Conservation (phyloP, 139 green algal genomes). For the Gonium pectorale region DNA sequence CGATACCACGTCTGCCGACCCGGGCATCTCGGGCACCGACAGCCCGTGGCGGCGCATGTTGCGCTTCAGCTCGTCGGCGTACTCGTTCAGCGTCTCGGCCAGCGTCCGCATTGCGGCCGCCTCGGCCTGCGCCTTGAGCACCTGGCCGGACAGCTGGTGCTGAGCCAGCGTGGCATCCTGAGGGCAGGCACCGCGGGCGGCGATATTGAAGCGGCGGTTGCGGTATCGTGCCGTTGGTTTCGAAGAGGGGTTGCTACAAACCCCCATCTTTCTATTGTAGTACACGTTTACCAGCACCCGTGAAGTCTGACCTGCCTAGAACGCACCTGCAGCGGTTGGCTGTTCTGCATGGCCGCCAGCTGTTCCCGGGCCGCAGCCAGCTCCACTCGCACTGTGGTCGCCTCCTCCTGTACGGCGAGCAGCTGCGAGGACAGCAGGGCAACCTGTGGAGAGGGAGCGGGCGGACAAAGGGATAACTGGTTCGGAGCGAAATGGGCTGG, state of each 20-base stretch:
- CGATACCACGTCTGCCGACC: neutral
- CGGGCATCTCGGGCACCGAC: neutral
- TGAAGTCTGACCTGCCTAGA: too few species aligned
- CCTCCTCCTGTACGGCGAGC: neutral
- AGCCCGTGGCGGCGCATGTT: constrained; percentile 13
- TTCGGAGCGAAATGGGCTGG: too few species aligned
- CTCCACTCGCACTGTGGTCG: neutral
- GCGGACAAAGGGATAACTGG: too few species aligned
- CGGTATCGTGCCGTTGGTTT: too few species aligned
- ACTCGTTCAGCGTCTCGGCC: neutral
- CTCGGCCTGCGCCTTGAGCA: neutral
- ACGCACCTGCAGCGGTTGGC: neutral
- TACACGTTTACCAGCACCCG: too few species aligned
- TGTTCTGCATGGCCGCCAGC: constrained; percentile 16
- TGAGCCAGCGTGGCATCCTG: constrained; percentile 37
- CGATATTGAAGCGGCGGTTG: too few species aligned
- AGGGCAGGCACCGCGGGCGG: too few species aligned
- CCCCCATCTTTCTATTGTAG: too few species aligned
- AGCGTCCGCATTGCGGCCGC: neutral
- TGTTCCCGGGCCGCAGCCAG: neutral
- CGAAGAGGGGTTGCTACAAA: too few species aligned
- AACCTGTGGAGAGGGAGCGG: too few species aligned
- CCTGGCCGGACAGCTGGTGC: neutral
- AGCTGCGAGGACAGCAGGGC: constrained; percentile 12
- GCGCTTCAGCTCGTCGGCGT: constrained; percentile 1